Evolutionary conservation across 2,329 filamentous ascomycete species (phyloP).

Genomic region (Lecanoromycetidae sp.): DNA sequence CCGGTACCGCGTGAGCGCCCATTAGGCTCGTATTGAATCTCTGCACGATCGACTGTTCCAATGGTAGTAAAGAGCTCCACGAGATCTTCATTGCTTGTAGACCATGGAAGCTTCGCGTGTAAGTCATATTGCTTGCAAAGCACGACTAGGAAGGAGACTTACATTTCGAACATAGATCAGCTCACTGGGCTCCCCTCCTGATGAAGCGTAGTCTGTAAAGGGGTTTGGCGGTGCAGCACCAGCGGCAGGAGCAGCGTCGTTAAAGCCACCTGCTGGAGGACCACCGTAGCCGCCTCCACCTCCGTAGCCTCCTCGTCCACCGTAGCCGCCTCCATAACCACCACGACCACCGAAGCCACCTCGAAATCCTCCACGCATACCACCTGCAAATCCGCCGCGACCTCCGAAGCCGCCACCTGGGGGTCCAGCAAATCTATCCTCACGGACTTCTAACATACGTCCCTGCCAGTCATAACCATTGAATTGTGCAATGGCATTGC

Average conservation of each 20-base stretch:
- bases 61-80: conserved; percentile 96
- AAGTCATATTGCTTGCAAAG: conserved; percentile 23
- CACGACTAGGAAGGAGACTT: conserved; percentile 34
- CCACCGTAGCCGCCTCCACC: conserved; percentile 32
- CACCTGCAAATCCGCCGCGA: conserved; percentile 43
- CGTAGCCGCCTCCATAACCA: conserved; percentile 34
- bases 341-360: conserved; percentile 50
- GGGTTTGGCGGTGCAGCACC: conserved; percentile 40
- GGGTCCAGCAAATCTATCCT: conserved; percentile 77
- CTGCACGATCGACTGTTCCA: conserved; percentile 94
- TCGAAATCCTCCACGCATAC: conserved; percentile 39
- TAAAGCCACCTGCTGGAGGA: conserved; percentile 35
- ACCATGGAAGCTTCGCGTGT: conserved; percentile 73
- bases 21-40: conserved; percentile 96
- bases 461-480: conserved; percentile 99
- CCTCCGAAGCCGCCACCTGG: conserved; percentile 33
- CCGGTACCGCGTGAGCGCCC: conserved; percentile 89
- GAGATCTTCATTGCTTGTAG: conserved; percentile 94
- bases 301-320: conserved; percentile 37
- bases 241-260: conserved; percentile 33
- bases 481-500: conserved; percentile 92
- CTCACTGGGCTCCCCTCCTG: conserved; percentile 53
- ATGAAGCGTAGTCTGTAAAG: conserved; percentile 29
- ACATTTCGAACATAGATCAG: conserved; percentile 95
- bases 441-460: conserved; percentile 80